phyloP scores from a whole-genome alignment of 2,329 filamentous ascomycete species.

The Neofusicoccum kwambonambiense region DNA sequence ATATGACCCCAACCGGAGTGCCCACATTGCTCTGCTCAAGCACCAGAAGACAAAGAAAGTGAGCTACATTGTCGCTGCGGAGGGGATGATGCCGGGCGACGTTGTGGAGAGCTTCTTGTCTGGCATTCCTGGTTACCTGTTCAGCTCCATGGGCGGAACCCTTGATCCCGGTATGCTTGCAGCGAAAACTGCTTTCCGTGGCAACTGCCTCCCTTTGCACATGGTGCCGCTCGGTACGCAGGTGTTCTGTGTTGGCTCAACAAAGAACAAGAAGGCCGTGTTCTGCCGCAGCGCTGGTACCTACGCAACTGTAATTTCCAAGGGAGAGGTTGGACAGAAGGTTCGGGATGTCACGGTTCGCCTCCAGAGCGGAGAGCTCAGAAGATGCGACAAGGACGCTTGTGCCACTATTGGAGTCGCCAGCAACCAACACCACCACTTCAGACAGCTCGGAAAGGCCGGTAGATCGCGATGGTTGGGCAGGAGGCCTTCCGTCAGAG shows the following conservation, averaged over 20 bases:
- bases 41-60: constrained; percentile 71
- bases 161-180: constrained; percentile 95
- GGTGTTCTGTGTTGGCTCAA: constrained; percentile 82
- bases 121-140: constrained; percentile 82
- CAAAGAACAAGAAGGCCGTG: constrained; percentile 71
- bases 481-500: constrained; percentile 91
- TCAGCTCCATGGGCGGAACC: constrained; percentile 87
- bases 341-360: constrained; percentile 79
- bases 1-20: constrained; percentile 89
- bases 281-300: constrained; percentile 96
- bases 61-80: constrained; percentile 92
- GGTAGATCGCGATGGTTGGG: constrained; percentile 91
- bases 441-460: constrained; percentile 89
- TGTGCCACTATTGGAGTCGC: constrained; percentile 92
- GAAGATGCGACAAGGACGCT: constrained; percentile 85
- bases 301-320: constrained; percentile 82
- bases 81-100: constrained; percentile 90
- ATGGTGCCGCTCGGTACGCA: constrained; percentile 95
- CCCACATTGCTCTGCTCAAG: constrained; percentile 86
- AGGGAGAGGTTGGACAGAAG: constrained; percentile 64
- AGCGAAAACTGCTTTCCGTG: constrained; percentile 87
- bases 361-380: constrained; percentile 88
- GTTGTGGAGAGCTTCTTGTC: constrained; percentile 86
- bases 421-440: constrained; percentile 90
- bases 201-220: constrained; percentile 91